These are phyloP conservation scores for Kluyveromyces aestuarii DNA, from an alignment of 805 yeast species.

Conservation along the genomic window DNA sequence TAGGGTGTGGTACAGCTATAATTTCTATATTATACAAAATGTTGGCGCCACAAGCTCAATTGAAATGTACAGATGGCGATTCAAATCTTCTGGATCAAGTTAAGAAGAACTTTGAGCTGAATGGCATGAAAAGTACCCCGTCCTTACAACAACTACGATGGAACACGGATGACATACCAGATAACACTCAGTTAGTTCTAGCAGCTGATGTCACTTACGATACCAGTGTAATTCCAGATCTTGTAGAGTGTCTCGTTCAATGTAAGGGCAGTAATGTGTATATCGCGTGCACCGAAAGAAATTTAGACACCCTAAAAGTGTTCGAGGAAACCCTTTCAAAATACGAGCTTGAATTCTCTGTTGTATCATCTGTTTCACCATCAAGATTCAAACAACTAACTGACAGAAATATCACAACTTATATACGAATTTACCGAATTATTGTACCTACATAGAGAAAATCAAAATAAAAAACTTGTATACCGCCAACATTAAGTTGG, in stretches of 20 bases:
- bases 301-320: constrained; percentile 37
- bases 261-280: constrained; percentile 22
- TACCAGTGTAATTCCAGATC: constrained; percentile 42
- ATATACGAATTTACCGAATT: constrained; percentile 1
- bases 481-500: neutral
- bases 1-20: constrained; percentile 89
- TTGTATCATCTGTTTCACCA: constrained; percentile 15
- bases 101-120: constrained; percentile 36
- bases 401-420: constrained; percentile 1
- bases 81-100: constrained; percentile 16
- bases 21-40: constrained; percentile 39
- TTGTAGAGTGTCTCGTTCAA: constrained; percentile 26
- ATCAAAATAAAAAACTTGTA: constrained; percentile 2
- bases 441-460: constrained; percentile 4
- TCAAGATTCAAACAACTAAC: neutral
- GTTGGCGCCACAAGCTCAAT: constrained; percentile 7
- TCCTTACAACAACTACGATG: constrained; percentile 49
- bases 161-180: constrained; percentile 37
- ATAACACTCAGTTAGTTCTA: constrained; percentile 41
- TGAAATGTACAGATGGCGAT: constrained; percentile 24
- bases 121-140: constrained; percentile 25
- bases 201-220: constrained; percentile 93
- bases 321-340: constrained; percentile 33
- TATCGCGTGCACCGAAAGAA: constrained; percentile 73
- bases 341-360: constrained; percentile 12